These are phyloP conservation scores for Aspergillus sp. DNA, from an alignment of 2,329 filamentous ascomycete genomes.

Conservation along the genomic window DNA sequence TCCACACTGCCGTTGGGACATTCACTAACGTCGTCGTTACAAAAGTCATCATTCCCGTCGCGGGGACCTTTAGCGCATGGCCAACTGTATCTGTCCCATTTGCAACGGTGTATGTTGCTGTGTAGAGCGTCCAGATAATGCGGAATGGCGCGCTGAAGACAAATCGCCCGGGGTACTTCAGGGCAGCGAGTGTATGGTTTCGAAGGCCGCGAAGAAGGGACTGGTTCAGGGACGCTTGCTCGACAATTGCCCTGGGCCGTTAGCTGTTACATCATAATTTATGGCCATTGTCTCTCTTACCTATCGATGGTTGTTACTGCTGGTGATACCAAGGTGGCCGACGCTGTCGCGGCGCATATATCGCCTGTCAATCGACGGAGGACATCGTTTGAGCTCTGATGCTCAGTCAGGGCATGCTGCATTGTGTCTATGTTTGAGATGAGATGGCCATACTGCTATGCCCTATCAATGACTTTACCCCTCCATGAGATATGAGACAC, in stretches of 20 bases:
- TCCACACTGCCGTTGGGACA: constrained; percentile 36
- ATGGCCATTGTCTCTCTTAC: constrained; percentile 11
- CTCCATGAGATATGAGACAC: neutral
- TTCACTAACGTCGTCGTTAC: constrained; percentile 58
- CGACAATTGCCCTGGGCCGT: constrained; percentile 29
- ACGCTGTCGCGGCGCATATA: constrained; percentile 29
- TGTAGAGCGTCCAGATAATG: constrained; percentile 65
- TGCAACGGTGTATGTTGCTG: constrained; percentile 81
- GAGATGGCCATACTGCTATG: neutral
- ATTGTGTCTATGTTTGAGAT: neutral
- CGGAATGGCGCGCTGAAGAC: constrained; percentile 43
- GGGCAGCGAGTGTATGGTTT: constrained; percentile 25
- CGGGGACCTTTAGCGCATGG: constrained; percentile 58
- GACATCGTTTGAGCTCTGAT: neutral
- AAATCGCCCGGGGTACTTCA: constrained; percentile 32
- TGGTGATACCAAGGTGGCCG: constrained; percentile 32
- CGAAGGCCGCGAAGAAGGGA: constrained; percentile 29
- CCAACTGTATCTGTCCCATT: constrained; percentile 78
- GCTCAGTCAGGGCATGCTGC: neutral
- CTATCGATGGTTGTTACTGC: constrained; percentile 35
- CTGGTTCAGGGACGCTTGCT: constrained; percentile 29
- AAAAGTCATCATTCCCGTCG: constrained; percentile 48
- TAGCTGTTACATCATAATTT: neutral
- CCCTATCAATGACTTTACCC: neutral
- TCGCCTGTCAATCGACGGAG: constrained; percentile 23